phyloP scores from a whole-genome alignment of 2,329 filamentous ascomycete species.

The Ceratocystis smalleyi region DNA sequence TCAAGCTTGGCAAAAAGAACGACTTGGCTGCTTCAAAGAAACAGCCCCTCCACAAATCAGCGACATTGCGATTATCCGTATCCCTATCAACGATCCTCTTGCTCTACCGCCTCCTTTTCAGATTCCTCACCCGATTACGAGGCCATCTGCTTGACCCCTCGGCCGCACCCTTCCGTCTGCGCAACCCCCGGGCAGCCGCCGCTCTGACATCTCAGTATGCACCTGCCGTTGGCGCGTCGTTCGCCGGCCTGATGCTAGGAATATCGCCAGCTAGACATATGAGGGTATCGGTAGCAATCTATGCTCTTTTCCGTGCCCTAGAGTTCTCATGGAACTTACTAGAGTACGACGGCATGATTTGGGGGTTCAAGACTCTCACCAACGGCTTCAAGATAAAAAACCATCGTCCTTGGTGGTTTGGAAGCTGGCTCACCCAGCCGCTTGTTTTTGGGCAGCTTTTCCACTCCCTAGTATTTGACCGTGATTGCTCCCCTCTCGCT shows the following conservation, averaged over 20 bases:
- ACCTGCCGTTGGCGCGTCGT: slow-evolving; percentile 75
- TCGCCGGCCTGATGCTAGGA: slow-evolving; percentile 71
- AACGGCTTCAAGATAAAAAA: slow-evolving; percentile 34
- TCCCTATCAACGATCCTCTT: slow-evolving; percentile 76
- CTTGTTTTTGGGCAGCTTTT: slow-evolving; percentile 60
- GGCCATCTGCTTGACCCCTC: slow-evolving; percentile 64
- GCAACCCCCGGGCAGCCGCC: slow-evolving; percentile 62
- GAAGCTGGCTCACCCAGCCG: slow-evolving; percentile 69
- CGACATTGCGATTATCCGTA: slow-evolving; percentile 61
- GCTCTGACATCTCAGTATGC: slow-evolving; percentile 70
- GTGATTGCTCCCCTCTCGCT: slow-evolving; percentile 50
- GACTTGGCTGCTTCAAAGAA: slow-evolving; percentile 30
- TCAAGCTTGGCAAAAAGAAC: slow-evolving; percentile 31
- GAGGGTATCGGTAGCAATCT: slow-evolving; percentile 68
- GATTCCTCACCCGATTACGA: slow-evolving; percentile 71
- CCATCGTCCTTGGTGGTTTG: slow-evolving; percentile 65
- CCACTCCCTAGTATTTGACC: slow-evolving; percentile 61
- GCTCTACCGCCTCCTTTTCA: slow-evolving; percentile 75
- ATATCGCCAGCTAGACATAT: slow-evolving; percentile 51
- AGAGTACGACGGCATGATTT: slow-evolving; percentile 56
- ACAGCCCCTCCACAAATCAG: slow-evolving; percentile 44
- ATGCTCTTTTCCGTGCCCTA: slow-evolving; percentile 61
- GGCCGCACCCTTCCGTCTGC: slow-evolving; percentile 61
- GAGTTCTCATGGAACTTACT: slow-evolving; percentile 78
- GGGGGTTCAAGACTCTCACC: slow-evolving; percentile 33